These are phyloP conservation scores for Huntiella bhutanensis DNA, from an alignment of 2,329 filamentous ascomycete species.

Conservation along the genomic window DNA sequence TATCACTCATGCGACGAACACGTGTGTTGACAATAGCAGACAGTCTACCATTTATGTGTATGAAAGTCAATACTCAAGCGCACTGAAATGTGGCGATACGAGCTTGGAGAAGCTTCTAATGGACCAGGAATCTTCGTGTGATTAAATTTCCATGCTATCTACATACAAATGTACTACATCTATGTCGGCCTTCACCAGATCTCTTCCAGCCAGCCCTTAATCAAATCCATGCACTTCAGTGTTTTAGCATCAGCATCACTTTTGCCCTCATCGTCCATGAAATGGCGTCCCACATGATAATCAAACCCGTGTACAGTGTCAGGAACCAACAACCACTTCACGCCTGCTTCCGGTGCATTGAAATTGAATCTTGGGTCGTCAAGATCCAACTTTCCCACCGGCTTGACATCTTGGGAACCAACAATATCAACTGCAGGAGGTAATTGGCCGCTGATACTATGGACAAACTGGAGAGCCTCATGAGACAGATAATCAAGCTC, in stretches of 20 bases:
- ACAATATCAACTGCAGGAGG: not conserved
- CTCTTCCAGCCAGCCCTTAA: conserved; percentile 17
- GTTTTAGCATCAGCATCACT: conserved; percentile 18
- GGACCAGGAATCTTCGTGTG: too few species aligned
- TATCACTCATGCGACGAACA: too few species aligned
- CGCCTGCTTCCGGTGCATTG: conserved; percentile 16
- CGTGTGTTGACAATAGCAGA: too few species aligned
- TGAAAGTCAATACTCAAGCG: too few species aligned
- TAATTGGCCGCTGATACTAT: conserved; percentile 12
- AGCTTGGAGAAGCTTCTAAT: too few species aligned
- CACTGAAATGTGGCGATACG: too few species aligned
- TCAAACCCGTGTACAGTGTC: conserved; percentile 25
- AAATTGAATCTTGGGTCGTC: conserved; percentile 21
- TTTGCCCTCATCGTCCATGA: conserved; percentile 17
- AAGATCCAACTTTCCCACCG: conserved; percentile 13
- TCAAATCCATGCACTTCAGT: conserved; percentile 15
- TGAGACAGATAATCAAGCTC: conserved; percentile 20
- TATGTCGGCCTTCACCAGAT: not conserved
- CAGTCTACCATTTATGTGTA: too few species aligned
- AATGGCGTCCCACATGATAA: conserved; percentile 15
- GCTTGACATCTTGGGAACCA: conserved; percentile 12
- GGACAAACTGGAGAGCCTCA: conserved; percentile 13
- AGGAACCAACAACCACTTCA: conserved; percentile 25
- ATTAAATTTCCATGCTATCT: too few species aligned
- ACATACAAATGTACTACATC: too few species aligned